Evolutionary conservation across 1,284 basidiomycete genomes (phyloP).

Genomic region (Taiwanofungus camphoratus): DNA sequence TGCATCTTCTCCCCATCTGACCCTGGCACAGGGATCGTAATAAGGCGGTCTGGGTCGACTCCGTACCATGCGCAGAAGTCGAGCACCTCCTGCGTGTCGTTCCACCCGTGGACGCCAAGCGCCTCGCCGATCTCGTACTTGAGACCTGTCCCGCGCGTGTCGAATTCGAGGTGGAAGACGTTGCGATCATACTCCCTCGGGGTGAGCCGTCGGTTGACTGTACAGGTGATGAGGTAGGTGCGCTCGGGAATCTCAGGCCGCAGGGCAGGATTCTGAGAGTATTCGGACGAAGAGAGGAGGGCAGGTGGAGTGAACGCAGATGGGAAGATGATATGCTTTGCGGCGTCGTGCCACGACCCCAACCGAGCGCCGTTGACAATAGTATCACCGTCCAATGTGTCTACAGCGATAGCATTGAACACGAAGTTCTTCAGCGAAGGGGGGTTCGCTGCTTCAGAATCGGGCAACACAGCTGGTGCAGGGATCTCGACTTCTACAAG

Average conservation of each 20-base stretch:
- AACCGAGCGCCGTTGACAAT: constrained; percentile 58
- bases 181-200: constrained; percentile 96
- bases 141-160: constrained; percentile 87
- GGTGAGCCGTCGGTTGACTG: constrained; percentile 92
- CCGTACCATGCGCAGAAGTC: constrained; percentile 94
- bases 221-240: constrained; percentile 91
- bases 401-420: constrained; percentile 65
- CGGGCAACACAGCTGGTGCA: constrained; percentile 13
- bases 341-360: constrained; percentile 81
- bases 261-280: constrained; percentile 60
- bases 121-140: constrained; percentile 97
- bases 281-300: constrained; percentile 35
- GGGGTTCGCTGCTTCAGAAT: constrained; percentile 20
- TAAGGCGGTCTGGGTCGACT: constrained; percentile 73
- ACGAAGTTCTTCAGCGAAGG: constrained; percentile 51
- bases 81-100: constrained; percentile 83
- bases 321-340: constrained; percentile 86
- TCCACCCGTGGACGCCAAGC: constrained; percentile 97
- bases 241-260: constrained; percentile 87
- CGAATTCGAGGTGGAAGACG: constrained; percentile 98
- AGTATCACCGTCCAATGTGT: constrained; percentile 47
- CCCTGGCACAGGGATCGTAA: constrained; percentile 74
- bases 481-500: constrained; percentile 48
- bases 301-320: constrained; percentile 63
- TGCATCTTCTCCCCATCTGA: constrained; percentile 58